Evolutionary conservation across 2,329 filamentous ascomycete species (phyloP).

Genomic region (Blastomyces emzantsi): DNA sequence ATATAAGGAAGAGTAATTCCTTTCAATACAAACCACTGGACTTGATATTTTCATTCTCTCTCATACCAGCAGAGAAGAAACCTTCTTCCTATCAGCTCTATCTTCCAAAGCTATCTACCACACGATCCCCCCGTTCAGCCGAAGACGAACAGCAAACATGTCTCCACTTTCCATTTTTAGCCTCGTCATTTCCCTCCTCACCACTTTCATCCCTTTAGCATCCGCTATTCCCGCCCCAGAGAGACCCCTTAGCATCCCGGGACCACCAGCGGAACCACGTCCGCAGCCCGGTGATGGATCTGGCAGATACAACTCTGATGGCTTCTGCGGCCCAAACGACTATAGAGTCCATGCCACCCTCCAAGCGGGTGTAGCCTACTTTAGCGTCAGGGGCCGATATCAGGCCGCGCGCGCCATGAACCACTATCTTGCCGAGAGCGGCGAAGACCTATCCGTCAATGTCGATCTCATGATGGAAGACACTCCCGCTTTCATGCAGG

Average conservation of each 20-base stretch:
- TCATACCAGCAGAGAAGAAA: neutral
- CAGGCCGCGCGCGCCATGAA: conserved; percentile 4
- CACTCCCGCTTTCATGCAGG: neutral
- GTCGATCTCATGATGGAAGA: neutral
- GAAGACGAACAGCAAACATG: neutral
- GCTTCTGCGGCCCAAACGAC: conserved; percentile 2
- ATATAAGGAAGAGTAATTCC: neutral
- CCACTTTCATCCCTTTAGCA: neutral
- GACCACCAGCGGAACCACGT: neutral
- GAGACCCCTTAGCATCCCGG: neutral
- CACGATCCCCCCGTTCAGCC: neutral
- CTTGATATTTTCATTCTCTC: neutral
- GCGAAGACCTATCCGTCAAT: neutral
- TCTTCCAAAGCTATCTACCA: neutral
- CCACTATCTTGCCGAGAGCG: conserved; percentile 2
- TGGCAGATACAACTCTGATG: neutral
- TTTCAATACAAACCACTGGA: neutral
- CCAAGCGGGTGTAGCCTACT: neutral
- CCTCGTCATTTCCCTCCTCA: neutral
- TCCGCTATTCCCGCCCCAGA: neutral
- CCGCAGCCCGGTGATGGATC: conserved; percentile 2
- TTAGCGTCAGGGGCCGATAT: neutral
- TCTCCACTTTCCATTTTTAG: neutral
- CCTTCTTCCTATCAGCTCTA: neutral
- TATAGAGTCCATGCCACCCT: conserved; percentile 4